Evolutionary conservation across 352 stramenopile species (phyloP).

Genomic region (Pythium oligandrum): DNA sequence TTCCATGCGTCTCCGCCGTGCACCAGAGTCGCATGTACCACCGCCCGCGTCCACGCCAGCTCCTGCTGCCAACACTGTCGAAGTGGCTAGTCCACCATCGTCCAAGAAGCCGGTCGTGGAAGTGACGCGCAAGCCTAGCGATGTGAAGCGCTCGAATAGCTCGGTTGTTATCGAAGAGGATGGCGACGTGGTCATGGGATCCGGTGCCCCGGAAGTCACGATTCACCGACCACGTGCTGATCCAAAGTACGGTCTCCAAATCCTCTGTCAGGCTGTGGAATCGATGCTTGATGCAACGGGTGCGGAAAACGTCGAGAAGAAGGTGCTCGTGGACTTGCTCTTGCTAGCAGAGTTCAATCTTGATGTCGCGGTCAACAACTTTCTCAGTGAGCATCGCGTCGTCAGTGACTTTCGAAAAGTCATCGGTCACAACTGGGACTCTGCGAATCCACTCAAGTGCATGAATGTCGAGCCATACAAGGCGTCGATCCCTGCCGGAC

Average conservation of each 20-base stretch:
- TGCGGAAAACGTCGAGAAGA: constrained; percentile 51
- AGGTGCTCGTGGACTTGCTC: constrained; percentile 70
- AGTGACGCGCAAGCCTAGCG: not conserved
- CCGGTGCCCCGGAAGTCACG: constrained; percentile 28
- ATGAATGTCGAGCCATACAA: constrained; percentile 56
- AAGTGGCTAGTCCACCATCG: constrained; percentile 10
- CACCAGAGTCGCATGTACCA: constrained; percentile 33
- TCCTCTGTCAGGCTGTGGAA: constrained; percentile 66
- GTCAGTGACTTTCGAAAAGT: constrained; percentile 77
- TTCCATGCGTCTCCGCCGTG: constrained; percentile 66
- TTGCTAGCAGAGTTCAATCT: constrained; percentile 75
- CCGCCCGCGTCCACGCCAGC: constrained; percentile 6
- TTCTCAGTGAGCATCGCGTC: constrained; percentile 71
- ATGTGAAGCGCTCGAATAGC: not conserved
- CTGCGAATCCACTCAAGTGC: constrained; percentile 37
- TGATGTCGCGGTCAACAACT: constrained; percentile 78
- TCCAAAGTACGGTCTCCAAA: constrained; percentile 75
- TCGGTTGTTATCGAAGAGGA: constrained; percentile 30
- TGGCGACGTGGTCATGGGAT: constrained; percentile 63
- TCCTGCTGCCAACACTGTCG: constrained; percentile 7
- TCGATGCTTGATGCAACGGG: constrained; percentile 79
- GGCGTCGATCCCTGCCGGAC: constrained; percentile 71
- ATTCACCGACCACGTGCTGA: too few relatives aligned
- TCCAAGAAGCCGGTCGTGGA: not conserved
- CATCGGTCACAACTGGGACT: constrained; percentile 65